Base-by-base conservation (phyloP, 495 filamentous ascomycete genomes). In the Cetradonia linearis region DNA sequence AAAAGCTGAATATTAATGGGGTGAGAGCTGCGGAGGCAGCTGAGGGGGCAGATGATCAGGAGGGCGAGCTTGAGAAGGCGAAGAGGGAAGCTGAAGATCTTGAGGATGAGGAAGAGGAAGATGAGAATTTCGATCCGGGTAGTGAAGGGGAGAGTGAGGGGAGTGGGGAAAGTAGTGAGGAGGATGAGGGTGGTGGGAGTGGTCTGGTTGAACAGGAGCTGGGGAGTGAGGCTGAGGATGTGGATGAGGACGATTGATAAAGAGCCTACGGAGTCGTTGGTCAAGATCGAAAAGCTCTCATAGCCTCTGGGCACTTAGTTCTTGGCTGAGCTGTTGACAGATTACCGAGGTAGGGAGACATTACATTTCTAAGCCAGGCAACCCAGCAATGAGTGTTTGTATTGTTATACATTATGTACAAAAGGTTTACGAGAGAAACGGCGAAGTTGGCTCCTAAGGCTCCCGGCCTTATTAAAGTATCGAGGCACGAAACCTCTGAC, bases 1-100 rank as follows among this genome's bases (percentile, higher is more conserved):
- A 93, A 78, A 80, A 75, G 60, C 80, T 83, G 58, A 87, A 86
- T 65, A 78, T 84, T n/a, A 91, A 87, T 44, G 78, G 76, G 0
- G 73, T 69, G 9, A 82, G 77, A 42, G 77, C 74, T 6, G 72
- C 68, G 38, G 70, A 55, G 31, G 62, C 31, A 33, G 76, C 74
- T 8, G 73, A 69, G 23, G 71, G 54, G 49, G 63, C 38, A 2
- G 66, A 44, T 6, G 67, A 67, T 18, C 46, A 50, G 14, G 70
- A 58, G 63, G 79, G 77, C 37, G 81, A 83, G 72, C 70, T 84
- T 68, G 80, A 81, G 72, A 91, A 81, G 75, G 90, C 80, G 27
- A 82, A 85, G 75, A 82, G 77, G 67, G 79, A 80, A 78, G 80
- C 74, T 64, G 81, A 66, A 33, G 63, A 65, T 44, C 55, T 63